These are phyloP conservation scores for Penicillium robsamsonii DNA, from an alignment of 495 filamentous ascomycete species.

Conservation along the genomic window DNA sequence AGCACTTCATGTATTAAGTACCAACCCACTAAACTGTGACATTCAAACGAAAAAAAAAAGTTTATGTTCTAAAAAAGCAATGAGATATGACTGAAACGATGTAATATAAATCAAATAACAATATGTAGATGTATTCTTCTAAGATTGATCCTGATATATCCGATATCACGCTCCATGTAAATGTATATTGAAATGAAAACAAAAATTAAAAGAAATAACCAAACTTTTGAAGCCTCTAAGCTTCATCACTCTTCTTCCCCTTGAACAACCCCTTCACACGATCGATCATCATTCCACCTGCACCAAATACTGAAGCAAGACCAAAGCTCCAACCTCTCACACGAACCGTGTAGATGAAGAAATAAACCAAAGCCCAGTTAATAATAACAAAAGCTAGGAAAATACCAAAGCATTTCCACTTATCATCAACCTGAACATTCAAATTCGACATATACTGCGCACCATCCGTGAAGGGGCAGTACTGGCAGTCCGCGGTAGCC, in stretches of 20 bases:
- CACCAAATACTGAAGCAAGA: constrained; percentile 55
- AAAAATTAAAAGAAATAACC: not conserved
- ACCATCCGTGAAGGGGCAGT: constrained; percentile 67
- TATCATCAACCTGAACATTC: constrained; percentile 62
- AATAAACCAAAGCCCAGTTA: constrained; percentile 79
- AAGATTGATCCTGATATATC: not conserved
- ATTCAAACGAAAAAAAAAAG: not conserved
- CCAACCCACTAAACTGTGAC: not conserved
- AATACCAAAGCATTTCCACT: constrained; percentile 77
- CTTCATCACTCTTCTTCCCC: constrained; percentile 25
- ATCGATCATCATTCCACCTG: constrained; percentile 45
- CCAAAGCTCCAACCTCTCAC: constrained; percentile 75
- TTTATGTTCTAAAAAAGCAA: not conserved
- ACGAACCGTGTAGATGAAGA: constrained; percentile 78
- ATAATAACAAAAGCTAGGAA: constrained; percentile 73
- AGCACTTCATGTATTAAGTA: not conserved
- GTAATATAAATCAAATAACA: not conserved
- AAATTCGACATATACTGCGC: constrained; percentile 65
- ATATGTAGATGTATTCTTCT: constrained; percentile 1
- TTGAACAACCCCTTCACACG: constrained; percentile 43
- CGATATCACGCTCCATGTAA: constrained; percentile 25
- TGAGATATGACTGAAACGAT: not conserved
- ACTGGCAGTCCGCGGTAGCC: constrained; percentile 61
- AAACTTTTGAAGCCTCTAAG: not conserved
- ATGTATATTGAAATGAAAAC: constrained; percentile 21